Evolutionary conservation across 1,139 yeast species (phyloP).

Genomic region (Yarrowia galli): DNA sequence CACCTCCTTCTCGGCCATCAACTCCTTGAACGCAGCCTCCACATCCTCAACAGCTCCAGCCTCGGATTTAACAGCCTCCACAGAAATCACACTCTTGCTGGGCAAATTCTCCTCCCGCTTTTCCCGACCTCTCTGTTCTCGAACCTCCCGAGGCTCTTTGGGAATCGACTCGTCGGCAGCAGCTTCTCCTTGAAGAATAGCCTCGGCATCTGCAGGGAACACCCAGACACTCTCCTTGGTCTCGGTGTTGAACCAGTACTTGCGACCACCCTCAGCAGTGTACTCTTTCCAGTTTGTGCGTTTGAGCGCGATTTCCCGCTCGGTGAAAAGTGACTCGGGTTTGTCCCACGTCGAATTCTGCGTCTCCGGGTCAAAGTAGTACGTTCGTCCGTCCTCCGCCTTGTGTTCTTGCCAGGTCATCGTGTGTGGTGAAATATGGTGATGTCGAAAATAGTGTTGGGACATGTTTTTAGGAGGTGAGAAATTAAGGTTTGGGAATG

Average conservation of each 20-base stretch:
- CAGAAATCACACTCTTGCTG: slow-evolving; percentile 1
- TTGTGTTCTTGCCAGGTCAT: slow-evolving; percentile 67
- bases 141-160: slow-evolving; percentile 5
- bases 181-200: slow-evolving; percentile 39
- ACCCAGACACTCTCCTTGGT: slow-evolving; percentile 85
- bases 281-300: slow-evolving; percentile 66
- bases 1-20: slow-evolving; percentile 63
- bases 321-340: slow-evolving; percentile 62
- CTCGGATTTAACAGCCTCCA: background rate
- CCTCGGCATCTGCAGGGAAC: slow-evolving; percentile 58
- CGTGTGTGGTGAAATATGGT: background rate
- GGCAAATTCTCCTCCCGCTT: slow-evolving; percentile 28
- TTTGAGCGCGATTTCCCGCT: slow-evolving; percentile 50
- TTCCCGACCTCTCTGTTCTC: slow-evolving; percentile 6
- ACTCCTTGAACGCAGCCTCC: slow-evolving; percentile 55
- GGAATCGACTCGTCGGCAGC: slow-evolving; percentile 29
- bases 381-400: slow-evolving; percentile 71
- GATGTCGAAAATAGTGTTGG: background rate
- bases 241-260: slow-evolving; percentile 72
- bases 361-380: slow-evolving; percentile 72
- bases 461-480: background rate
- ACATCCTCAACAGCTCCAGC: too few species aligned
- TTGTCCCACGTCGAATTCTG: slow-evolving; percentile 83
- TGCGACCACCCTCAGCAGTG: slow-evolving; percentile 70
- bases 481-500: background rate